Base-by-base conservation (phyloP, 1,284 basidiomycete genomes). In the Malassezia yamatoensis region DNA sequence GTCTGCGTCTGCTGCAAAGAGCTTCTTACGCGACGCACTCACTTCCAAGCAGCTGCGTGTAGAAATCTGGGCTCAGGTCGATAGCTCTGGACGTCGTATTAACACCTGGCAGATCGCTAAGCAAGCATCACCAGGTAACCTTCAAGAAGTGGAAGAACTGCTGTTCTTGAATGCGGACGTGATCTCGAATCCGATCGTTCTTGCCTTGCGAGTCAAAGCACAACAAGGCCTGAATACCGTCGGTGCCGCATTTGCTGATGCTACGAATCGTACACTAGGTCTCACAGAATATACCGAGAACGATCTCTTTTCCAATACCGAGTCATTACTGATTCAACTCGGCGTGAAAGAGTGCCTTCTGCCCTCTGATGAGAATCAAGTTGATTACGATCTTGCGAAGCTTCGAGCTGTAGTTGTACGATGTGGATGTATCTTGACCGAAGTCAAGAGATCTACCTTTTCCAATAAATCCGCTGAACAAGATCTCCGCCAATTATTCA, bases 311-410 rank as follows among this genome's bases (percentile, higher is more conserved):
- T 90, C 88, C 1, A 98, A 98, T 71, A 86, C 86, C 3, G 93
- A 98, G 88, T 91, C 89, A 3, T 81, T 98, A 13, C 79, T 96
- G 45, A 96, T 98, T 59, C 94, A 98, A 75, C 82, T 98, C 1
- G 91, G 89, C 2, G 89, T 91, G 42, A 98, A 98, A 75, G 94
- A 99, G 76, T 90, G 88, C 33, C 62, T 83, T 36, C 58, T 83
- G 7, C 78, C 80, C n/a, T 75, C 75, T 2, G 79, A 81, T 61
- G 80, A 80, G 48, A 79, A 79, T 60, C 63, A 69, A 37, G 74
- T 73, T 34, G 90, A 96, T 72, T 80, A 90, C 57, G 91, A 98
- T 46, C 60, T 72, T 16, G 21, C 83, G 90, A 38, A 71, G 57
- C 54, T 75, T 11, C 53, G 61, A 13, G 57, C 59, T 2, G 66